Conservation (phyloP, 164 flowering plant genomes). For the Umbellularia californica region DNA sequence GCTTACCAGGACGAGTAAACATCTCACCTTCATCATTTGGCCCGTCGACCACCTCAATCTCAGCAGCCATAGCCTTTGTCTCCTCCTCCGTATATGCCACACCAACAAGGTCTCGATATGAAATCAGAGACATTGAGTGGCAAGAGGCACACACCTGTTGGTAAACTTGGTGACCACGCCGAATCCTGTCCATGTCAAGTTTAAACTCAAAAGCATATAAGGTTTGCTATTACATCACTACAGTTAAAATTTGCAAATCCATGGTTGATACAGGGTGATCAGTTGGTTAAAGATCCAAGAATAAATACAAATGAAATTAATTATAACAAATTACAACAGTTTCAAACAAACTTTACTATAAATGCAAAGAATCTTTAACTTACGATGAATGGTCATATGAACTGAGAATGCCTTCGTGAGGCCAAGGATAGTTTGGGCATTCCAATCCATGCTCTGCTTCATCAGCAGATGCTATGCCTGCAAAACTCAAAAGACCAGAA, state of each 20-base stretch:
- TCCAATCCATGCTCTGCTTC: conserved; percentile 95
- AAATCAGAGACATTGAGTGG: conserved; percentile 78
- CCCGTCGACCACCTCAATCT: conserved; percentile 87
- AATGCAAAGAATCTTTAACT: conserved; percentile 26
- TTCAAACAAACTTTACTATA: background rate
- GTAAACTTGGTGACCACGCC: conserved; percentile 91
- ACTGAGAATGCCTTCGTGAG: conserved; percentile 88
- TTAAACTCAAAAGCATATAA: background rate
- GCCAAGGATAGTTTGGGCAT: conserved; percentile 84
- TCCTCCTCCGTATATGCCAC: conserved; percentile 90
- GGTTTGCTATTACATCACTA: background rate
- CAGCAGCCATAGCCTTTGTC: conserved; percentile 84
- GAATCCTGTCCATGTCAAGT: conserved; percentile 48
- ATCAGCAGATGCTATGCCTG: conserved; percentile 73
- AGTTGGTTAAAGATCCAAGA: background rate
- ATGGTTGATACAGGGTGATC: background rate
- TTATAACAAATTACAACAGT: background rate
- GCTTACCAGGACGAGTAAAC: conserved; percentile 89
- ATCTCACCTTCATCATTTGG: conserved; percentile 93
- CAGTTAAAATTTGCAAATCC: background rate
- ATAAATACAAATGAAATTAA: background rate
- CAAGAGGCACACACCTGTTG: conserved; percentile 90
- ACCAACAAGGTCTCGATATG: conserved; percentile 86
- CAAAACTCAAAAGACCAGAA: conserved; percentile 68
- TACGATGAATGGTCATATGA: conserved; percentile 96